Evolutionary conservation across 2,329 filamentous ascomycete genomes (phyloP).

Genomic region (Teratosphaeria nubilosa): DNA sequence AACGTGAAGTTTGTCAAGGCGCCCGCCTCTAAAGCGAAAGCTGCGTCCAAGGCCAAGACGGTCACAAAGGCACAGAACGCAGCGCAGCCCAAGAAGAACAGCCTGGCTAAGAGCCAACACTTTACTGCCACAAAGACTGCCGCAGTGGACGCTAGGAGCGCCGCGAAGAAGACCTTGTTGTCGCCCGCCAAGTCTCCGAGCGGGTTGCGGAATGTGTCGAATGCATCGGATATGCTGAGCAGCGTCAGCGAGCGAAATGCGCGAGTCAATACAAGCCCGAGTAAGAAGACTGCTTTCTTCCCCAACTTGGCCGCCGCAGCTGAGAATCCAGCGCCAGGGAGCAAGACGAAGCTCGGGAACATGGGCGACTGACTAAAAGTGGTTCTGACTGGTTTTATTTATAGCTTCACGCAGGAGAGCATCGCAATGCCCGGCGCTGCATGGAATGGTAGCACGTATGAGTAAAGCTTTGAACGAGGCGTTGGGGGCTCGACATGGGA

Average conservation of each 20-base stretch:
- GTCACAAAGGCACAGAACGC: not conserved
- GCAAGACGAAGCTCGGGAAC: not conserved
- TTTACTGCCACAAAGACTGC: constrained; percentile 14
- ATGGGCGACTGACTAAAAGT: not conserved
- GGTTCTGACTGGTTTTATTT: not conserved
- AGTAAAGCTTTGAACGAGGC: not conserved
- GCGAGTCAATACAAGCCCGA: constrained; percentile 13
- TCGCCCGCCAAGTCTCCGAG: constrained; percentile 13
- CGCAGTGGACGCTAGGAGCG: constrained; percentile 9
- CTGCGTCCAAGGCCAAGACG: constrained; percentile 8
- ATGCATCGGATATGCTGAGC: constrained; percentile 8
- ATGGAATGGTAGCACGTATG: not conserved
- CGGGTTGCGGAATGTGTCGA: constrained; percentile 20
- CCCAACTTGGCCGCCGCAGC: not conserved
- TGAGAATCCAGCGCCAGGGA: not conserved
- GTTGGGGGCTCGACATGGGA: not conserved
- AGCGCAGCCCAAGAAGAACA: constrained; percentile 7
- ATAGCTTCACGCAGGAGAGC: not conserved
- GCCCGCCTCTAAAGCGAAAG: constrained; percentile 8
- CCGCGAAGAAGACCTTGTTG: constrained; percentile 7
- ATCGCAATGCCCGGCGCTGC: not conserved
- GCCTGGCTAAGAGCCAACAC: not conserved
- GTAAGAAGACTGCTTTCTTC: not conserved
- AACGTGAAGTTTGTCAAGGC: constrained; percentile 19
- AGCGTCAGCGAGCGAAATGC: constrained; percentile 13